Evolutionary conservation across 1,284 basidiomycete species (phyloP), one percentile per base, ranked within the genome.

Genomic region (Schizopora paradoxa): DNA sequence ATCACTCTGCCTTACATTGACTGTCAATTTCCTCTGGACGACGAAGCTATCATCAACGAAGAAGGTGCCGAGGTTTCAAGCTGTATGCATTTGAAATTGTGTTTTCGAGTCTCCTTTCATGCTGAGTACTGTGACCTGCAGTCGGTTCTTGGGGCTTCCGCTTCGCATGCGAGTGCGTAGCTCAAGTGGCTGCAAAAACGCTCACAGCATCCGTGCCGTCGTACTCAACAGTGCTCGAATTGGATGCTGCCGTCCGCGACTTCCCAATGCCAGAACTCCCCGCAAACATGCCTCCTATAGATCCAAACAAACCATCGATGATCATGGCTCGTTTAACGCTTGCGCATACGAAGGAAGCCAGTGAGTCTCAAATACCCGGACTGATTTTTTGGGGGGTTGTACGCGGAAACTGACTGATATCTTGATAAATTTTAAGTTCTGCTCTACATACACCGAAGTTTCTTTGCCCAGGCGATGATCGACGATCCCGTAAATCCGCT

Each of bases 391-490:
- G 48, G 34, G 45, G 10, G 46, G 5, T 38, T 32, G 7, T 18
- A 39, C 25, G 40, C 33, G 49, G 36, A 50, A 26, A 45, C 27
- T 42, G 25, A 32, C 36, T 38, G n/a, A 31, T 26, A 19, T 31
- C 6, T 13, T 16, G n/a, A 47, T 18, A 10, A 14, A 8, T 22
- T 29, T 6, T 18, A 47, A 86, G 82, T 82, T 14, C 62, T 86
- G 5, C 67, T 86, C 54, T 79, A 81, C 56, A 71, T 86, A 19
- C 84, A 86, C 56, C 70, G 82, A 21, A 72, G 70, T 43, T 85
- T 80, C 65, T 86, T 85, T 55, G 77, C 79, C 1, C 78, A 81
- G 54, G 82, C 83, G 1, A 74, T 86, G 51, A 76, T 77, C 16
- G 76, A 82, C 42, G 69, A 72, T 34, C 77, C 73, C n/a, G 63